Base-by-base conservation (phyloP, 768 basidiomycete species). In the Boletus rubescentipes region DNA sequence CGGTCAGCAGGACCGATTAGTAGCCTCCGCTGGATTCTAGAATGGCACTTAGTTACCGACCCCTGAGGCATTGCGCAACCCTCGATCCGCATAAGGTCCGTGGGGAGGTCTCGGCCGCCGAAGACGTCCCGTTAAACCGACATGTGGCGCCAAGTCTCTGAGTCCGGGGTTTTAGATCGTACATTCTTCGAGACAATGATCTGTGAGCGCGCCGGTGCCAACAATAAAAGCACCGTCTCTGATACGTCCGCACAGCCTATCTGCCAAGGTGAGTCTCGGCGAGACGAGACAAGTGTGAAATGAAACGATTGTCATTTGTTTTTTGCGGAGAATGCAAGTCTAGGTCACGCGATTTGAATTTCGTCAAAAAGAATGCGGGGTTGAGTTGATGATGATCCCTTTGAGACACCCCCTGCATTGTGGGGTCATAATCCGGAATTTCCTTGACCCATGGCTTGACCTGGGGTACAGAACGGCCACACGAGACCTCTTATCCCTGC, bases 51-150 rank as follows among this genome's bases (percentile, higher is more conserved):
- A 32, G 36, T 26, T n/a, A n/a, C n/a, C n/a, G 8, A 8, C 46
- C 36, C 36, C 58, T 30, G 4, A 32, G n/a, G 5, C 23, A 46
- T 51, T 40, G 49, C 49, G 54, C 38, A 50, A 41, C 53, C 53
- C 59, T 49, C 49, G 49, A 61, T 39, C 6, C 43, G 54, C 46
- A 40, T 40, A 41, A 48, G 62, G 49, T 61, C 59, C 62, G 49
- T 15, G 5, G 16, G 1, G 9, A 4, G n/a, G 50, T 49, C 61
- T 64, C 34, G 62, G 51, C 47, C 45, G n/a, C 44, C 44, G 45
- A 42, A 31, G 46, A 18, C 20, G 18, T 6, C 21, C 37, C 12
- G 4, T 18, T 18, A 9, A 23, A 21, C 5, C 14, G 15, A 36
- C 46, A 12, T 32, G n/a, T 32, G 40, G 39, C 39, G 46, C 15